These are phyloP conservation scores for Wickerhamomyces silvicola DNA, from an alignment of 805 yeast genomes.

Conservation along the genomic window DNA sequence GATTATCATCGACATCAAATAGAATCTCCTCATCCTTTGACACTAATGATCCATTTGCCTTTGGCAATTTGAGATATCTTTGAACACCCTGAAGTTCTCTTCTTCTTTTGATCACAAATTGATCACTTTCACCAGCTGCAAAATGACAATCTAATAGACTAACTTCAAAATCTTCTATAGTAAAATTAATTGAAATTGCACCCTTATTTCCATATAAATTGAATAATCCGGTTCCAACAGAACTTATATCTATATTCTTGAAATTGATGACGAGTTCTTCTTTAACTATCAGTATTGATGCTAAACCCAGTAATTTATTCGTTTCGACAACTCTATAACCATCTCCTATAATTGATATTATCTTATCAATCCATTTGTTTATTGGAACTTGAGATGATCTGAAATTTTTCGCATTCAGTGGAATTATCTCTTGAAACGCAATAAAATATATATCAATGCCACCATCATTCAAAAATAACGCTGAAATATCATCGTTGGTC, in stretches of 20 bases:
- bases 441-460: constrained; percentile 33
- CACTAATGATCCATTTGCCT: constrained; percentile 17
- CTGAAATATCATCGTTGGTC: constrained; percentile 13
- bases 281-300: constrained; percentile 38
- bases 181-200: constrained; percentile 40
- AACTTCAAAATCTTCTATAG: constrained; percentile 25
- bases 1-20: constrained; percentile 22
- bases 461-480: constrained; percentile 3
- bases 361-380: constrained; percentile 26
- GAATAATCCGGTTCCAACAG: constrained; percentile 52
- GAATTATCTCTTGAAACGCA: constrained; percentile 45
- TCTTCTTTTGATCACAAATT: constrained; percentile 31
- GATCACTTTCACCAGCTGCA: constrained; percentile 41
- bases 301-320: constrained; percentile 46
- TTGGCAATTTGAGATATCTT: constrained; percentile 23
- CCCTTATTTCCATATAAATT: constrained; percentile 61
- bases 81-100: constrained; percentile 39
- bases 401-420: constrained; percentile 34
- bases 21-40: constrained; percentile 18
- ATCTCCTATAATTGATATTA: constrained; percentile 15
- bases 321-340: constrained; percentile 33
- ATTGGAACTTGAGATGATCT: constrained; percentile 29
- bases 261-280: constrained; percentile 30
- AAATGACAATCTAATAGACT: constrained; percentile 46
- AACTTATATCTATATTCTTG: constrained; percentile 30